These are phyloP conservation scores for Saccharomyces kudriavzevii DNA, from an alignment of 805 yeast genomes.

Conservation along the genomic window DNA sequence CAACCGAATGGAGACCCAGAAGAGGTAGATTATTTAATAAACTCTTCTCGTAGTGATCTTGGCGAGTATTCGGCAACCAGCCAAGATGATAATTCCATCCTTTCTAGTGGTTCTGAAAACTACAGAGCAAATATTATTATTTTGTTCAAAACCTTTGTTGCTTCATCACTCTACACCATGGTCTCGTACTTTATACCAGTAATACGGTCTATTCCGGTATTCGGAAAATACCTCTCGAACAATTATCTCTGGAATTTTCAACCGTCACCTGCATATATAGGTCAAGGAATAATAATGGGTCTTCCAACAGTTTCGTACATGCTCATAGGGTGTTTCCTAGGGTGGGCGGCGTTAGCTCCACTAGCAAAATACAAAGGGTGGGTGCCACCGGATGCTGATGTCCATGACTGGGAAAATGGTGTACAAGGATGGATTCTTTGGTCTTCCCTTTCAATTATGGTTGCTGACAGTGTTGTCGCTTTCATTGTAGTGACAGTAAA, in stretches of 20 bases:
- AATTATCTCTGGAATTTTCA: slow-evolving; percentile 79
- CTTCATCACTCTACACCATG: slow-evolving; percentile 69
- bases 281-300: slow-evolving; percentile 98
- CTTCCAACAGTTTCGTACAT: slow-evolving; percentile 81
- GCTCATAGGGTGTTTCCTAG: slow-evolving; percentile 81
- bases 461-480: slow-evolving; percentile 79
- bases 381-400: slow-evolving; percentile 81
- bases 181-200: slow-evolving; percentile 66
- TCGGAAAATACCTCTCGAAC: slow-evolving; percentile 56
- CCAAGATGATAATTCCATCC: slow-evolving; percentile 2
- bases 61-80: slow-evolving; percentile 16
- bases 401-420: slow-evolving; percentile 78
- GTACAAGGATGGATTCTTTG: slow-evolving; percentile 97
- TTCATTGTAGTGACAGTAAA: slow-evolving; percentile 53
- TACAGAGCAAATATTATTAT: slow-evolving; percentile 55
- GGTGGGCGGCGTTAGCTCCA: slow-evolving; percentile 92
- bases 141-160: slow-evolving; percentile 49
- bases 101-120: neutral
- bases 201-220: slow-evolving; percentile 60
- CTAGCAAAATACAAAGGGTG: slow-evolving; percentile 60
- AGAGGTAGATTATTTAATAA: neutral
- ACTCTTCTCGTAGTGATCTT: slow-evolving; percentile 1
- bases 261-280: slow-evolving; percentile 94
- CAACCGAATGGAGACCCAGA: slow-evolving; percentile 9
- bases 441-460: slow-evolving; percentile 90